Conservation (phyloP, 1,284 basidiomycete species). For the Pulveroboletus sp. region DNA sequence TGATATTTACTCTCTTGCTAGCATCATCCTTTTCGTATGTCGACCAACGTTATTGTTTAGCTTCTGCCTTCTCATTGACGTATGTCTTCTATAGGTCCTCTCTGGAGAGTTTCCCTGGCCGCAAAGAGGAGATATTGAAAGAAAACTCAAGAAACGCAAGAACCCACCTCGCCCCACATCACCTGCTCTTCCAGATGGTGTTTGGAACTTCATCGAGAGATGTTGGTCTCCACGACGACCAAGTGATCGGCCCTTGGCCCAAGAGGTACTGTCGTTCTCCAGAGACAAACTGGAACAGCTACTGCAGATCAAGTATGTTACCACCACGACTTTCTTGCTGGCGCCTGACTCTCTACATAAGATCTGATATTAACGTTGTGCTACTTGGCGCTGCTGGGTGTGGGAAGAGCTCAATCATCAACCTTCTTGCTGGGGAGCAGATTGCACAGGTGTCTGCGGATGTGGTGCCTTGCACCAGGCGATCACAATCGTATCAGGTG, state of each 20-base stretch:
- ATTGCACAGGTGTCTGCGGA: constrained; percentile 4
- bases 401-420: constrained; percentile 22
- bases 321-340: neutral
- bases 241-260: neutral
- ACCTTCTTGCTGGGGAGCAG: constrained; percentile 7
- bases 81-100: neutral
- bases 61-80: too few relatives aligned
- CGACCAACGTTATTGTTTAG: neutral
- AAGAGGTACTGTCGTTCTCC: constrained; percentile 1
- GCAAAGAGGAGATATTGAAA: neutral
- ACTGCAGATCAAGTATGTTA: neutral
- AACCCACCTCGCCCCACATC: constrained; percentile 5
- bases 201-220: constrained; percentile 11
- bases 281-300: neutral
- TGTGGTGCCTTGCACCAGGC: constrained; percentile 12
- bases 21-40: constrained; percentile 12
- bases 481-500: neutral
- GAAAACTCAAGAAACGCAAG: neutral
- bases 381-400: constrained; percentile 15
- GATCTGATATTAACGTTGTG: constrained; percentile 9
- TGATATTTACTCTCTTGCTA: constrained; percentile 17
- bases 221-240: constrained; percentile 13
- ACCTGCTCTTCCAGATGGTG: neutral
- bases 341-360: neutral
- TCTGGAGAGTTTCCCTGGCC: constrained; percentile 4